These are phyloP conservation scores for Chenopodium suecicum DNA, from an alignment of 148 eudicot species.

Conservation along the genomic window DNA sequence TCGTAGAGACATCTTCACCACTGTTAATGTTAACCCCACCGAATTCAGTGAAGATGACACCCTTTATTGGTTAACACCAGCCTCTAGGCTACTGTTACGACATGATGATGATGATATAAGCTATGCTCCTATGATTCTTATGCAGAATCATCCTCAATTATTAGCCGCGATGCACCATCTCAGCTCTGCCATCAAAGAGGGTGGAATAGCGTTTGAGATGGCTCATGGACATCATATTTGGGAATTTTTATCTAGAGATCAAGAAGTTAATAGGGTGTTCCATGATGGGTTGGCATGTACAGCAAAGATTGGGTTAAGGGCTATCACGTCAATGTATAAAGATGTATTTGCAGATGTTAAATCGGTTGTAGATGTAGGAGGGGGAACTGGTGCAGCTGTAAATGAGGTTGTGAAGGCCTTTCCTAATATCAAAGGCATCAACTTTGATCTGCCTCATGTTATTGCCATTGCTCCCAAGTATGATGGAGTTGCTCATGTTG, in stretches of 20 bases:
- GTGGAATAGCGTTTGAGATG: constrained; percentile 35
- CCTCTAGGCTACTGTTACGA: constrained; percentile 37
- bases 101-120: constrained; percentile 14
- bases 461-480: constrained; percentile 35
- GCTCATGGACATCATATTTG: constrained; percentile 36
- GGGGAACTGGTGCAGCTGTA: constrained; percentile 46
- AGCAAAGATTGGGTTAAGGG: constrained; percentile 29
- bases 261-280: constrained; percentile 33
- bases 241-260: constrained; percentile 33
- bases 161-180: constrained; percentile 26
- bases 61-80: constrained; percentile 41
- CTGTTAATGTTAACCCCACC: neutral
- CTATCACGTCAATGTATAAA: constrained; percentile 30
- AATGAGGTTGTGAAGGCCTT: constrained; percentile 33
- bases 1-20: constrained; percentile 31
- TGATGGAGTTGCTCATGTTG: constrained; percentile 52
- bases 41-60: constrained; percentile 12
- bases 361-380: constrained; percentile 24
- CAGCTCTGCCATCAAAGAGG: constrained; percentile 29
- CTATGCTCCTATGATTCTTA: constrained; percentile 39
- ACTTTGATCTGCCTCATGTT: constrained; percentile 61
- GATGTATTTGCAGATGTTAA: constrained; percentile 40
- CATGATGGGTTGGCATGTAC: constrained; percentile 43
- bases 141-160: constrained; percentile 11
- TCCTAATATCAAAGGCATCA: constrained; percentile 51